A percentile compares a stretch with the other conserved stretches of the same genome.
Evolutionary conservation across 192 early-diverging fungal species (phyloP).

Genomic region (Glomus cerebriforme): DNA sequence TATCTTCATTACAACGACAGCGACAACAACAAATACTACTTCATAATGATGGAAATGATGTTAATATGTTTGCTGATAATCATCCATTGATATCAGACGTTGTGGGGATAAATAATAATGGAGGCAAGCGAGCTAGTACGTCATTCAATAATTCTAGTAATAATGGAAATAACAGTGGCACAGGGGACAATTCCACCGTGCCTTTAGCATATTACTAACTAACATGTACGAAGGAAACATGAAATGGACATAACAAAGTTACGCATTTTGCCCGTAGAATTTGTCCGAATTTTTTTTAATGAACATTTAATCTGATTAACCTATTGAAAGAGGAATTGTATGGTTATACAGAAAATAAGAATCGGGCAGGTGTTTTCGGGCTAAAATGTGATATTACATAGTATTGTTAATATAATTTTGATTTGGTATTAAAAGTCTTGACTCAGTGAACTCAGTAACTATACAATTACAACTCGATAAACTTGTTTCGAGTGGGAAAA

Average conservation of each 20-base stretch:
- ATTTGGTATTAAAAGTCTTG: no score
- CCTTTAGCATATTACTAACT: not conserved
- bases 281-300: no score
- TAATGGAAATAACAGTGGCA: not conserved
- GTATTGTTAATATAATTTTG: no score
- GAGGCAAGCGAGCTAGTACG: not conserved
- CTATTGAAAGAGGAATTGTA: not conserved
- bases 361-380: no score
- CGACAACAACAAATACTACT: not conserved
- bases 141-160: not conserved
- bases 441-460: no score
- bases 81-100: not conserved
- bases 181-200: not conserved
- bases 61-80: conserved; percentile 24
- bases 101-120: not conserved
- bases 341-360: no score
- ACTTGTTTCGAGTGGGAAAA: no score
- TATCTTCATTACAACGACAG: not conserved
- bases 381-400: no score
- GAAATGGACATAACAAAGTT: no score
- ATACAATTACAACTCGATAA: no score
- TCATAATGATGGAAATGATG: conserved; percentile 17
- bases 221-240: not conserved
- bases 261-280: no score
- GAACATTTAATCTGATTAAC: no score